Evolutionary conservation across 1,139 yeast genomes (phyloP), one percentile per base, ranked within the genome.

Genomic region (Oligophagozyma castellii): DNA sequence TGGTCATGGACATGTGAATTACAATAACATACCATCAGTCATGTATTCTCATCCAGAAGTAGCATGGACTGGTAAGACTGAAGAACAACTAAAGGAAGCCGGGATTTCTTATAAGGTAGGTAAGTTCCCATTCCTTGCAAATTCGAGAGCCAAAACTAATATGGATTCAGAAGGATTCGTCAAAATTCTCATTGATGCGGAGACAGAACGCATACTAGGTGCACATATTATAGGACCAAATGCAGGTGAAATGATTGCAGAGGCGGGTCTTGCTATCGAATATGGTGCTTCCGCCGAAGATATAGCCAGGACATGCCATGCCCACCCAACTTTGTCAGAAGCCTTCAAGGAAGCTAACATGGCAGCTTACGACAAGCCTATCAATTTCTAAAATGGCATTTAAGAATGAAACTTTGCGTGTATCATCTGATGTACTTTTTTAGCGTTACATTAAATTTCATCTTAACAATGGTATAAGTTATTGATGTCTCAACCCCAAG

Each of bases 211-310:
- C 57, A 72, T 92, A 24, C 67, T 92, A 46, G 99, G 98, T 58
- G 89, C 81, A 40, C 99, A 92, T 65, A 89, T 92, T 57, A 77
- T 86, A 46, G 98, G 98, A 48, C 81, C 98, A 46, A 83, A 81
- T 53, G 99, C 99, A 35, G 98, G 99, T 63, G 99, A 92, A 68
- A 83, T 92, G 95, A 89, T 92, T 56, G 96, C 94, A 43, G 98
- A 92, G 65, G 96, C 86, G 38, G 94, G 93, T 43, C 70, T 92
- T 55, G 99, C 99, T 29, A 61, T 92, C 44, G 99, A 92, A 65
- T 92, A 92, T 62, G 99, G 99, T 60, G 99, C 98, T 32, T 76
- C 93, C 29, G 80, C 95, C 34, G 99, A 92, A 64, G 99, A 92
- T 55, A 69, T 92, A 52, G 93, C 96, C 38, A 78, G 96, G 65